Conservation (phyloP, 1,284 basidiomycete genomes). For the Laetiporus sulphureus region DNA sequence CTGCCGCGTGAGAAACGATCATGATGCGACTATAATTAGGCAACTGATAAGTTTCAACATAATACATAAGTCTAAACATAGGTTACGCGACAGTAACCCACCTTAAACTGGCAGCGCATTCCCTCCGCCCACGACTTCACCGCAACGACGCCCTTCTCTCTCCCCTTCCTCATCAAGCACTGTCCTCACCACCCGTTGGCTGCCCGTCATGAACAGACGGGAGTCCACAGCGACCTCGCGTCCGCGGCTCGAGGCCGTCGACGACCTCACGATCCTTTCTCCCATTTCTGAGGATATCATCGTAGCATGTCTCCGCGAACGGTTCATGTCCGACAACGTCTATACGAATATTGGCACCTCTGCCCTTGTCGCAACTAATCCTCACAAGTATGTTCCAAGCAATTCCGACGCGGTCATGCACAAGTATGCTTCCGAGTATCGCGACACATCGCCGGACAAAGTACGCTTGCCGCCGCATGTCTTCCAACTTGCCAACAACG, state of each 20-base stretch:
- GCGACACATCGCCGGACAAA: slow-evolving; percentile 41
- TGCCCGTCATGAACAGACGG: slow-evolving; percentile 23
- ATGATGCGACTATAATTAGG: too few relatives aligned
- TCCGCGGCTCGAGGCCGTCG: slow-evolving; percentile 61
- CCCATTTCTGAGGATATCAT: slow-evolving; percentile 71
- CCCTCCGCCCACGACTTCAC: slow-evolving; percentile 37
- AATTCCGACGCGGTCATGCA: slow-evolving; percentile 79
- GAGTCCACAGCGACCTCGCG: slow-evolving; percentile 32
- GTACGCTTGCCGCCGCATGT: slow-evolving; percentile 59
- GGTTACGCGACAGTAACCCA: too few relatives aligned
- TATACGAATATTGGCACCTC: slow-evolving; percentile 75
- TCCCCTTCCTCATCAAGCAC: too few relatives aligned
- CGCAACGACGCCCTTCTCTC: slow-evolving; percentile 47
- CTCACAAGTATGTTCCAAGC: slow-evolving; percentile 77
- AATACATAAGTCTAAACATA: too few relatives aligned
- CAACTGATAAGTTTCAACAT: too few relatives aligned
- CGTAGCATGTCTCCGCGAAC: slow-evolving; percentile 77
- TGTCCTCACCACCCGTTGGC: too few relatives aligned
- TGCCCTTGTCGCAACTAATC: slow-evolving; percentile 78
- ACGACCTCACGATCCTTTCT: slow-evolving; percentile 56
- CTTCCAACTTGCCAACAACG: slow-evolving; percentile 84
- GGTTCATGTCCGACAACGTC: slow-evolving; percentile 78
- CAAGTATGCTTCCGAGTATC: slow-evolving; percentile 75
- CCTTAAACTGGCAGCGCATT: slow-evolving; percentile 1
- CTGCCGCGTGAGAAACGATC: too few relatives aligned